A percentile compares a stretch with the other conserved stretches of the same genome.
Conservation (phyloP, 495 filamentous ascomycete genomes). For the Cenococcum geophilum region DNA sequence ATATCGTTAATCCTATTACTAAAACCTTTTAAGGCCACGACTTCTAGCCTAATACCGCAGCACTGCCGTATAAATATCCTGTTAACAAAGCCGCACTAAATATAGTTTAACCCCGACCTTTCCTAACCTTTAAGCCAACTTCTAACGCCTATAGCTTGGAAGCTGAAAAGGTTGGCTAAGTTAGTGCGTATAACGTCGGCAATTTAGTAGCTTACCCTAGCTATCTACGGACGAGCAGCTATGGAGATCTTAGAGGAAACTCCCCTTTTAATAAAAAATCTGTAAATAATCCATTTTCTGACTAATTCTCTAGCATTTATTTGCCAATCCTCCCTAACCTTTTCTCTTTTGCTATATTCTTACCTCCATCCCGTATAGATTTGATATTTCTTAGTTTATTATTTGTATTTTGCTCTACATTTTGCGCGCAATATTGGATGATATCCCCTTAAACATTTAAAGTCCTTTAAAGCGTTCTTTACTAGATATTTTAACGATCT, state of each 20-base stretch:
- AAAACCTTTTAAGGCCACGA: conserved; percentile 9
- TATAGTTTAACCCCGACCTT: conserved; percentile 34
- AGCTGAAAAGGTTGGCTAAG: conserved; percentile 33
- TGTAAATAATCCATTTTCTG: too few species aligned
- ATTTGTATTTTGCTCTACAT: conserved; percentile 37
- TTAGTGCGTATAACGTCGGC: conserved; percentile 33
- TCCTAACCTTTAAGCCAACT: conserved; percentile 28
- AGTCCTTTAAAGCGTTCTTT: conserved; percentile 16
- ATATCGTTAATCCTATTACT: conserved; percentile 16
- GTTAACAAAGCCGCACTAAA: conserved; percentile 31
- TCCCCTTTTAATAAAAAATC: too few species aligned
- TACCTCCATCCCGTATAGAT: conserved; percentile 6
- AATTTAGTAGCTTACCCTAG: conserved; percentile 31
- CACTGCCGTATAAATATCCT: conserved; percentile 31
- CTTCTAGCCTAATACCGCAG: conserved; percentile 15
- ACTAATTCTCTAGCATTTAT: too few species aligned
- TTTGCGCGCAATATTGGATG: conserved; percentile 26
- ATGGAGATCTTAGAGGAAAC: conserved; percentile 34
- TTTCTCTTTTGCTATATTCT: conserved; percentile 22
- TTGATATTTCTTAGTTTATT: conserved; percentile 25
- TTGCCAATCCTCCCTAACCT: too few species aligned
- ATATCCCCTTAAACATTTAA: conserved; percentile 30
- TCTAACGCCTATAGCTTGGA: too few species aligned
- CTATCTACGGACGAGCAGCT: conserved; percentile 36
- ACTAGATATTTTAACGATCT: neutral